Evolutionary conservation across 2,329 filamentous ascomycete genomes (phyloP).

Genomic region (Neonectria magnoliae): DNA sequence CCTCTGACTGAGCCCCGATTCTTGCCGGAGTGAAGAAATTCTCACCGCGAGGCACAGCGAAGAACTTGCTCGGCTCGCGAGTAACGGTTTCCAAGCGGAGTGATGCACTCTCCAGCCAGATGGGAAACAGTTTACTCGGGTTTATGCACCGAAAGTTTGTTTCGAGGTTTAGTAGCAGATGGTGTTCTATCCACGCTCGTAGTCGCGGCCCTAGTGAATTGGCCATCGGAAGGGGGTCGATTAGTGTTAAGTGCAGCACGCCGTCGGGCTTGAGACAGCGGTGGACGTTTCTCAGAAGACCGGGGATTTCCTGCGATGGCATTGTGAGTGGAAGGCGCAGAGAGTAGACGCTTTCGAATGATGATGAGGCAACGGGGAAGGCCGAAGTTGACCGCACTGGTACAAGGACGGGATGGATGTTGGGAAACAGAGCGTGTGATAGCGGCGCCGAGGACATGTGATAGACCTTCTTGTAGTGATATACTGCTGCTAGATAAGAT

Average conservation of each 20-base stretch:
- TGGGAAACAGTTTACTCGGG: constrained; percentile 66
- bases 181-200: constrained; percentile 68
- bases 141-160: constrained; percentile 67
- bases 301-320: constrained; percentile 66
- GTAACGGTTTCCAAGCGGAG: constrained; percentile 60
- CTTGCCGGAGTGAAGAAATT: constrained; percentile 23
- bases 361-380: constrained; percentile 51
- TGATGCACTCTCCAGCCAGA: constrained; percentile 66
- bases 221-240: constrained; percentile 69
- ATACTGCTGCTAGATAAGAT: constrained; percentile 59
- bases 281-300: constrained; percentile 65
- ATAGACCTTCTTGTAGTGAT: constrained; percentile 53
- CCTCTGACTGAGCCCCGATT: constrained; percentile 36
- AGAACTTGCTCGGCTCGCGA: constrained; percentile 59
- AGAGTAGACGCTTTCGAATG: constrained; percentile 61
- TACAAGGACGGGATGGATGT: constrained; percentile 52
- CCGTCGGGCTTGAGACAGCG: constrained; percentile 65
- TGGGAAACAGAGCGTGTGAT: constrained; percentile 49
- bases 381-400: constrained; percentile 49
- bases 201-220: constrained; percentile 66
- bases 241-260: constrained; percentile 67
- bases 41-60: constrained; percentile 52
- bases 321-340: constrained; percentile 56
- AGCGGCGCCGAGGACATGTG: constrained; percentile 58
- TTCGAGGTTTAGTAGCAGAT: constrained; percentile 69